These are phyloP conservation scores for Plasmodium coatneyi DNA, from an alignment of 169 alveolate species.

Conservation along the genomic window DNA sequence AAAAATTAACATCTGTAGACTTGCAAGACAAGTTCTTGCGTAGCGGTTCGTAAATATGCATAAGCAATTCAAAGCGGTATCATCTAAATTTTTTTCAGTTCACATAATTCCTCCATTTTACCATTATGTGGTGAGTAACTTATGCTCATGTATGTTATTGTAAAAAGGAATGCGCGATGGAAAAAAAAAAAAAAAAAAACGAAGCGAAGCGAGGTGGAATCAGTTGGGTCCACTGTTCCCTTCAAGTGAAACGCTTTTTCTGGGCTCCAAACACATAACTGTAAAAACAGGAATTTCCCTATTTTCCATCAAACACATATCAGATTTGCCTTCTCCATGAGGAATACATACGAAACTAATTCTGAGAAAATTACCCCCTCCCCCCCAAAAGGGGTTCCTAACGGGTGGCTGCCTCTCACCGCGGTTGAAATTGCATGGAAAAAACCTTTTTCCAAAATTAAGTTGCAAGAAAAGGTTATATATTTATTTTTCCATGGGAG, in stretches of 20 bases:
- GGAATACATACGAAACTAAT: background rate
- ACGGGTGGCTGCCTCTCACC: background rate
- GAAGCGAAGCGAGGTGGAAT: background rate
- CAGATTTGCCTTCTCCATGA: background rate
- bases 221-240: background rate
- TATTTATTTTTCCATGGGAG: background rate
- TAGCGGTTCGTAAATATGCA: background rate
- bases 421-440: background rate
- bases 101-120: background rate
- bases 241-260: background rate
- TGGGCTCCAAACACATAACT: background rate
- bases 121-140: background rate
- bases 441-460: background rate
- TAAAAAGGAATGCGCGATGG: background rate
- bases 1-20: background rate
- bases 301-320: background rate
- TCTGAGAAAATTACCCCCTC: background rate
- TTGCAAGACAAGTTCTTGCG: background rate
- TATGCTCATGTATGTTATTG: background rate
- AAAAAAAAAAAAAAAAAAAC: background rate
- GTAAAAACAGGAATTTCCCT: background rate
- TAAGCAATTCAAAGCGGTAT: background rate
- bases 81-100: background rate
- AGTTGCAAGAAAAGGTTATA: background rate
- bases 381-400: background rate